Evolutionary conservation across 2,329 filamentous ascomycete species (phyloP).

Genomic region (Fusarium scirpi): DNA sequence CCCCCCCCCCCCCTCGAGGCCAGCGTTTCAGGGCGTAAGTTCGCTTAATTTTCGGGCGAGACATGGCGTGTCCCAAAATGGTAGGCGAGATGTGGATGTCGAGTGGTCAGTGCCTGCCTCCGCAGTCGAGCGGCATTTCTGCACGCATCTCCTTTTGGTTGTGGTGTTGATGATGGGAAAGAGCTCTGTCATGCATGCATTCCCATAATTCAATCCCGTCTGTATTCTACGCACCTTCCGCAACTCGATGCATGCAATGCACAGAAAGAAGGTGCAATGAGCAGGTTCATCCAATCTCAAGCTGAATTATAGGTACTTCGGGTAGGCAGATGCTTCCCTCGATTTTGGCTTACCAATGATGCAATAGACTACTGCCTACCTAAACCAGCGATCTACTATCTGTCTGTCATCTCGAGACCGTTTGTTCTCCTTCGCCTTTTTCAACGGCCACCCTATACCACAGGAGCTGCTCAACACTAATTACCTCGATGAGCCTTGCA

Average conservation of each 20-base stretch:
- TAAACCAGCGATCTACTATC: neutral
- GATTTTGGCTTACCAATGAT: neutral
- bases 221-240: slow-evolving; percentile 11
- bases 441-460: neutral
- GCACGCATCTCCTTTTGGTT: slow-evolving; percentile 36
- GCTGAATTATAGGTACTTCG: neutral
- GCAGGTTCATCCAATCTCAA: neutral
- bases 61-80: slow-evolving; percentile 26
- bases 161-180: slow-evolving; percentile 33
- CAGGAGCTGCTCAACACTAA: neutral
- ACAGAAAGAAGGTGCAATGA: neutral
- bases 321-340: neutral
- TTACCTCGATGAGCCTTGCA: slow-evolving; percentile 27
- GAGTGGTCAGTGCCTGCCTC: slow-evolving; percentile 6
- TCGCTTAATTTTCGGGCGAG: slow-evolving; percentile 35
- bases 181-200: slow-evolving; percentile 36
- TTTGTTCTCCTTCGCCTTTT: neutral
- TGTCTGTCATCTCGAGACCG: neutral
- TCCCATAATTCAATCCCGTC: slow-evolving; percentile 28
- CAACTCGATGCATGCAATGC: neutral
- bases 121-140: slow-evolving; percentile 29
- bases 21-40: slow-evolving; percentile 29
- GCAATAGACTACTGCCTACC: neutral
- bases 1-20: slow-evolving; percentile 21
- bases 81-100: slow-evolving; percentile 18